phyloP scores from a whole-genome alignment of 2,329 filamentous ascomycete genomes.

The Trichoderma guizhouense region DNA sequence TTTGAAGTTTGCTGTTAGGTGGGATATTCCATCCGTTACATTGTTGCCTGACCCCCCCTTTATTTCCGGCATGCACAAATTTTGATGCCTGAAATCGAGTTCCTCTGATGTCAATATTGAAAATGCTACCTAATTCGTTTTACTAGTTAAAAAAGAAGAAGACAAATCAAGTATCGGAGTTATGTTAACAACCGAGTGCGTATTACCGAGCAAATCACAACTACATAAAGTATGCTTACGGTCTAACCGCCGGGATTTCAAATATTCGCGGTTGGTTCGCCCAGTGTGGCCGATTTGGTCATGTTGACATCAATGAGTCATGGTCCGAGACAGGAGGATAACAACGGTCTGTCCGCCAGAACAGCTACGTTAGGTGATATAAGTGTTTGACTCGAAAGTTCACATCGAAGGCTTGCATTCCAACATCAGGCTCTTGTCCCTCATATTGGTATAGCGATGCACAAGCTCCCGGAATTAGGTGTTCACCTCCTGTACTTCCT shows the following conservation, averaged over 20 bases:
- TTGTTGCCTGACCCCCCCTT: slow-evolving; percentile 2
- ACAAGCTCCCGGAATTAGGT: background rate
- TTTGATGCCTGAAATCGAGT: background rate
- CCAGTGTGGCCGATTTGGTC: background rate
- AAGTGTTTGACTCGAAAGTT: background rate
- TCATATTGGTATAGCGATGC: background rate
- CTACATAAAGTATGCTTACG: background rate
- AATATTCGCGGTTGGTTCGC: too few species aligned
- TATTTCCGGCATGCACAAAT: background rate
- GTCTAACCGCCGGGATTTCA: background rate
- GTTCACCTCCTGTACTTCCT: background rate
- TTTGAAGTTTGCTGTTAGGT: background rate
- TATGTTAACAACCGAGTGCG: background rate
- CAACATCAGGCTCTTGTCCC: background rate
- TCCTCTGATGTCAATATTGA: background rate
- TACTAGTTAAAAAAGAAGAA: background rate
- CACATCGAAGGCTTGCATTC: background rate
- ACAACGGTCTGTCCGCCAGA: too few species aligned
- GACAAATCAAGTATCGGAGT: background rate
- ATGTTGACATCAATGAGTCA: background rate
- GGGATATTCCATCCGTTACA: background rate
- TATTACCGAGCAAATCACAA: background rate
- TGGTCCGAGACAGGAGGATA: background rate
- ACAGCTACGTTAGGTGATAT: background rate
- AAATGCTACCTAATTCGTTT: background rate